Evolutionary conservation across 2,329 filamentous ascomycete genomes (phyloP), one percentile per base, ranked within the genome.

Genomic region (Neonectria neomacrospora): DNA sequence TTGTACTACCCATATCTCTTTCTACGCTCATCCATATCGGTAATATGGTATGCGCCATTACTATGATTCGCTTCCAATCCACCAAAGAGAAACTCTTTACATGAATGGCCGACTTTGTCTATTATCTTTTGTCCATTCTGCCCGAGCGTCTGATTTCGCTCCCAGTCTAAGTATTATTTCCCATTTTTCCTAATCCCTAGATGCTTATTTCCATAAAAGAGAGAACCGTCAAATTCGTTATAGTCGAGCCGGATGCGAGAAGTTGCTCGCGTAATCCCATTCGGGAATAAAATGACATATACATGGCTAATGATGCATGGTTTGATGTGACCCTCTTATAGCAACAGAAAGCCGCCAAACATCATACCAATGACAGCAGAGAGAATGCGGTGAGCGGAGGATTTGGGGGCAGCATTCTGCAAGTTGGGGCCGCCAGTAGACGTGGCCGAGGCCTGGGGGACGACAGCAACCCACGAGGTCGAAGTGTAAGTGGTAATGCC

Each of bases 401-500:
- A 64, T 22, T 64, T 69, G 11, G 65, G 64, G 18, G 77, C 80
- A 4, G 70, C 76, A 65, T 79, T 80, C 66, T 82, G 80, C 30
- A 82, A 72, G 30, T 72, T 74, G 37, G 79, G 76, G 42, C 73
- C 71, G 57, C 68, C 68, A 61, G 66, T 65, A 16, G 65, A 64
- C n/a, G 74, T 73, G 10, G 75, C 58, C 30, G 74, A 66, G 22
- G 72, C 67, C 1, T 78, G 75, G 1, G 81, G 79, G 11, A 80
- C 76, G 41, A 82, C 80, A 22, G 77, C 79, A 3, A 86, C 83
- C 71, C 77, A 83, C 0, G 82, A 83, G 1, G 83, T 86, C n/a
- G 79, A 79, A 11, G 83, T 85, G 52, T 85, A 74, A 12, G 81
- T 78, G 3, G 80, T 79, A 56, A 82, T 75, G 32, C 77, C 79